phyloP scores from a whole-genome alignment of 2,329 filamentous ascomycete species.

The Colletotrichum simmondsii region DNA sequence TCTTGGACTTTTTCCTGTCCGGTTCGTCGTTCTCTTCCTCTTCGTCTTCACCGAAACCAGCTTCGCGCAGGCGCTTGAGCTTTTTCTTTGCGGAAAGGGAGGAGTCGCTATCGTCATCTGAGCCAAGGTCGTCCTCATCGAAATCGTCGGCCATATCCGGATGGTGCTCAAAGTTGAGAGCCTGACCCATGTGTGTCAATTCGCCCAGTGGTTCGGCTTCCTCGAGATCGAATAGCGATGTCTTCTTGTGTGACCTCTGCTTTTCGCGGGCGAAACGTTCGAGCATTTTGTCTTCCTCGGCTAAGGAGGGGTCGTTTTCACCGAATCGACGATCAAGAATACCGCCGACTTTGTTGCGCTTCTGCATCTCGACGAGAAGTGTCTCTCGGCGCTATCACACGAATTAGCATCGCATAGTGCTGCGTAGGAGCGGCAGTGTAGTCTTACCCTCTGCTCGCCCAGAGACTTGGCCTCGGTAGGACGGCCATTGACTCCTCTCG shows the following conservation, averaged over 20 bases:
- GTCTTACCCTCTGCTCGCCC: constrained; percentile 82
- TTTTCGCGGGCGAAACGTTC: constrained; percentile 93
- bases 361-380: constrained; percentile 88
- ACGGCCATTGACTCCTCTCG: constrained; percentile 73
- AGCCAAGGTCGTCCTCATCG: constrained; percentile 75
- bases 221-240: constrained; percentile 89
- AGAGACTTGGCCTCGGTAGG: constrained; percentile 87
- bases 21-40: constrained; percentile 67
- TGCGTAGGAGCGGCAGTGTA: constrained; percentile 30
- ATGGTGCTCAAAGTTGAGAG: constrained; percentile 65
- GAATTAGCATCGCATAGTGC: not conserved
- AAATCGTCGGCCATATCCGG: constrained; percentile 75
- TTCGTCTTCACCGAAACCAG: constrained; percentile 53
- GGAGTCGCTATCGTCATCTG: constrained; percentile 67
- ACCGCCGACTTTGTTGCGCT: constrained; percentile 89
- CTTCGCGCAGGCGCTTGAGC: constrained; percentile 66
- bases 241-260: constrained; percentile 80
- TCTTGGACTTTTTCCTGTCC: constrained; percentile 91
- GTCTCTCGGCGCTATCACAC: constrained; percentile 76
- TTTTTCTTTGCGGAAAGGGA: constrained; percentile 64
- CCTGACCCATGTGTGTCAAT: constrained; percentile 86
- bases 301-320: constrained; percentile 94
- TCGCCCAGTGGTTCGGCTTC: constrained; percentile 74
- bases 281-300: constrained; percentile 89
- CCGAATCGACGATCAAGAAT: constrained; percentile 94